Evolutionary conservation across 345 rosid genomes (phyloP).

Genomic region (Bruguiera parviflora): DNA sequence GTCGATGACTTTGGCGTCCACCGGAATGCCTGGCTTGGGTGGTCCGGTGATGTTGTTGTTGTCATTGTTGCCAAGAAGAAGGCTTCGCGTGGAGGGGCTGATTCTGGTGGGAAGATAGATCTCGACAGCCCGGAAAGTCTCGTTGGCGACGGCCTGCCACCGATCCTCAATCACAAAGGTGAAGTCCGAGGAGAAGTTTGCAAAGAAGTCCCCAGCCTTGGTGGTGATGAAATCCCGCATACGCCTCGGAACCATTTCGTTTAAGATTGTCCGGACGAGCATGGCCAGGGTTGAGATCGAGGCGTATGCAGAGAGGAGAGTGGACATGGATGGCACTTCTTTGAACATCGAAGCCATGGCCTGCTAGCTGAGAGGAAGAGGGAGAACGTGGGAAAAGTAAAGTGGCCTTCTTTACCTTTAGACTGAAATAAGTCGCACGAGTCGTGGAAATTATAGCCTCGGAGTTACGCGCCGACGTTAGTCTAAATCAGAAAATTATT

Average conservation of each 20-base stretch:
- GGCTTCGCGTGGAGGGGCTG: conserved; percentile 19
- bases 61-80: conserved; percentile 36
- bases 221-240: conserved; percentile 14
- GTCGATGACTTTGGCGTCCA: conserved; percentile 22
- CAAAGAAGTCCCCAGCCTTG: conserved; percentile 9
- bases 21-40: conserved; percentile 26
- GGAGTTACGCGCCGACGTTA: no score
- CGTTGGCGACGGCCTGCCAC: conserved; percentile 38
- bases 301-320: conserved; percentile 33
- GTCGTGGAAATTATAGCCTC: no score
- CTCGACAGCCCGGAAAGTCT: conserved; percentile 34
- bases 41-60: conserved; percentile 19
- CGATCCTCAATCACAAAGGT: conserved; percentile 38
- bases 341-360: conserved; percentile 21
- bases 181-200: conserved; percentile 25
- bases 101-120: conserved; percentile 32
- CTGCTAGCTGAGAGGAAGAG: not conserved
- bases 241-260: conserved; percentile 29
- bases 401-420: not conserved
- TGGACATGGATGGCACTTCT: conserved; percentile 25
- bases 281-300: conserved; percentile 29
- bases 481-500: no score
- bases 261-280: conserved; percentile 31
- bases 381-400: not conserved
- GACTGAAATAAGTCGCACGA: no score